These are phyloP conservation scores for Didymella arachidicola DNA, from an alignment of 2,329 filamentous ascomycete genomes.

Conservation along the genomic window DNA sequence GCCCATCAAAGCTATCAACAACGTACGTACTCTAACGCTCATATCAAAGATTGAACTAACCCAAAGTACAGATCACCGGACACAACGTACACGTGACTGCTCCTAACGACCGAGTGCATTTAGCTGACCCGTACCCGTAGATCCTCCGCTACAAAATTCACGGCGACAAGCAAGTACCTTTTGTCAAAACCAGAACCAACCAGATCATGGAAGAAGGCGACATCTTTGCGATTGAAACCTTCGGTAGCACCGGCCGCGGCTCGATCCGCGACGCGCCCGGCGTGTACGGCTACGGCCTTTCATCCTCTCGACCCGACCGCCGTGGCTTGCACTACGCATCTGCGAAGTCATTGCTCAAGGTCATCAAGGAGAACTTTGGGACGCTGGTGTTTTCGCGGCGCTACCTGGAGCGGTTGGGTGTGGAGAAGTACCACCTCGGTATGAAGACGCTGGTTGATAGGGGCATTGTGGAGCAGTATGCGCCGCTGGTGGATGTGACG, in stretches of 20 bases:
- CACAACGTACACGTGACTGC: constrained; percentile 64
- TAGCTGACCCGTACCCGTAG: background rate
- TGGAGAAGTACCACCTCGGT: constrained; percentile 89
- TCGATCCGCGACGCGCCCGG: constrained; percentile 81
- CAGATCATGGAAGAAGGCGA: constrained; percentile 98
- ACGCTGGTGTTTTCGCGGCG: constrained; percentile 87
- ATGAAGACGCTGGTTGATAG: constrained; percentile 83
- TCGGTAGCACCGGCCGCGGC: constrained; percentile 89
- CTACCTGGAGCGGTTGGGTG: constrained; percentile 85
- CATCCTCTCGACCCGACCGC: background rate
- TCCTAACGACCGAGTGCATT: background rate
- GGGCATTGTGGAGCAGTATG: constrained; percentile 88
- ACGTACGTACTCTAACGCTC: constrained; percentile 46
- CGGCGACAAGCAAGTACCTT: constrained; percentile 89
- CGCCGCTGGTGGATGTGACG: constrained; percentile 86
- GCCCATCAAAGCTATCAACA: constrained; percentile 82
- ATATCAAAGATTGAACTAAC: background rate
- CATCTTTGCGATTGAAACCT: constrained; percentile 93
- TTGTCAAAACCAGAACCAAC: constrained; percentile 82
- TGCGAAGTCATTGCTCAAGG: constrained; percentile 81
- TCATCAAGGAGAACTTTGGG: constrained; percentile 95
- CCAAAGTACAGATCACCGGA: constrained; percentile 68
- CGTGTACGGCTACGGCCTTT: constrained; percentile 66
- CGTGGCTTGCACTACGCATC: constrained; percentile 76
- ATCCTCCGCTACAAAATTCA: constrained; percentile 91